Conservation (phyloP, 2,329 filamentous ascomycete species). For the Periglandula ipomoeae region DNA sequence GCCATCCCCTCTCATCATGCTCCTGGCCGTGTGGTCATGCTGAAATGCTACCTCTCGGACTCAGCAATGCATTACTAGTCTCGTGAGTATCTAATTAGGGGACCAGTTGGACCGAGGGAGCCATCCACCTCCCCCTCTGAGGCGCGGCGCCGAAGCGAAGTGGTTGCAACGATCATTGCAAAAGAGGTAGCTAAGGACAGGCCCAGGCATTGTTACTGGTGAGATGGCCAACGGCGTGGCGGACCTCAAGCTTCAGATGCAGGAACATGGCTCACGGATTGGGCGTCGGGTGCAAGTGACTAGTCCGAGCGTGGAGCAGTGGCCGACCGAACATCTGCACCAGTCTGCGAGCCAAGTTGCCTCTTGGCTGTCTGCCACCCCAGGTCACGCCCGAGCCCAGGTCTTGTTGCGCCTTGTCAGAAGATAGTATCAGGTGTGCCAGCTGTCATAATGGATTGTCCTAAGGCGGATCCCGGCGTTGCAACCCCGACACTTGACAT, state of each 20-base stretch:
- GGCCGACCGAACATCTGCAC: background rate
- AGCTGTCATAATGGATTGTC: background rate
- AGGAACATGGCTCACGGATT: background rate
- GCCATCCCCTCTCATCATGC: background rate
- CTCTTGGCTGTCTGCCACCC: background rate
- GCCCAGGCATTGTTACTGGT: background rate
- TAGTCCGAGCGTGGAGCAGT: background rate
- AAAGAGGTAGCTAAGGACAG: slow-evolving; percentile 1
- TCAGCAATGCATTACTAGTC: background rate
- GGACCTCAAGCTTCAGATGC: background rate
- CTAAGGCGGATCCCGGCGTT: background rate
- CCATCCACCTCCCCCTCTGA: background rate
- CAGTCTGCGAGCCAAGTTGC: background rate
- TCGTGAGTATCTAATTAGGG: background rate
- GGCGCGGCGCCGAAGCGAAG: background rate
- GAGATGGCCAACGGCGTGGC: background rate
- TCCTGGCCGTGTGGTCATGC: background rate
- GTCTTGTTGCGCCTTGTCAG: background rate
- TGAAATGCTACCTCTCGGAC: background rate
- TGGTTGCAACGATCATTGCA: background rate
- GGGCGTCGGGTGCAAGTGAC: background rate
- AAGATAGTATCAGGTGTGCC: slow-evolving; percentile 1
- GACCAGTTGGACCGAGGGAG: background rate
- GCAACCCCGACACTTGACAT: background rate
- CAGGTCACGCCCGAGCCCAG: background rate